phyloP scores from a whole-genome alignment of 2,329 filamentous ascomycete species.

The Colletotrichum aenigma region DNA sequence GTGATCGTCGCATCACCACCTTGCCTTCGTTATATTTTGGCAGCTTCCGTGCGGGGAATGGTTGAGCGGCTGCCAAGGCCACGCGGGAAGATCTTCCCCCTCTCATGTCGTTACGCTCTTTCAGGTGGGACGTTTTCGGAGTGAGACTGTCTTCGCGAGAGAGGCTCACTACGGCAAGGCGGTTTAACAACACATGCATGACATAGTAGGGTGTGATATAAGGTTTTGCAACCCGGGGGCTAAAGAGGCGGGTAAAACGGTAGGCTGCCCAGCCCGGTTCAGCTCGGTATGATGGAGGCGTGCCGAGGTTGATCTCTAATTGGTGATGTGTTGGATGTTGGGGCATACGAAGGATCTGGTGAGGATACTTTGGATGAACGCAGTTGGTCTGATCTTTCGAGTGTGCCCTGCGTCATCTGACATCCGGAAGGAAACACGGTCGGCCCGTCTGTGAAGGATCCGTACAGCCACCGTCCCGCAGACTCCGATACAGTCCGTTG shows the following conservation, averaged over 20 bases:
- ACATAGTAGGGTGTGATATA: background rate
- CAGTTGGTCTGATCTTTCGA: background rate
- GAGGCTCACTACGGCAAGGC: background rate
- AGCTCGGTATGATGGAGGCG: background rate
- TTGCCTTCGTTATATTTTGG: background rate
- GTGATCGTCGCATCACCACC: accelerated
- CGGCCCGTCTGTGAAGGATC: background rate
- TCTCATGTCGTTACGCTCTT: background rate
- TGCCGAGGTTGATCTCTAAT: background rate
- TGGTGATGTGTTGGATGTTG: background rate
- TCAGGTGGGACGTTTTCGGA: background rate
- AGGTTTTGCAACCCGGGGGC: background rate
- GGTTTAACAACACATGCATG: background rate
- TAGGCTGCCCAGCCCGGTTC: background rate
- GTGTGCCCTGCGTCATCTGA: background rate
- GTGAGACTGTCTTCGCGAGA: background rate
- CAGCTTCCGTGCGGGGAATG: background rate
- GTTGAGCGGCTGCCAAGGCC: background rate
- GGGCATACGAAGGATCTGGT: background rate
- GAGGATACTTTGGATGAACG: background rate
- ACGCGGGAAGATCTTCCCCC: background rate
- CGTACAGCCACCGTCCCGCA: background rate
- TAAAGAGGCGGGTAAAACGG: background rate
- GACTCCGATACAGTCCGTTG: too few species aligned
- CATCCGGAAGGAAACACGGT: background rate